Evolutionary conservation across 139 green algal genomes (phyloP).

Genomic region (Chlorella sp.): DNA sequence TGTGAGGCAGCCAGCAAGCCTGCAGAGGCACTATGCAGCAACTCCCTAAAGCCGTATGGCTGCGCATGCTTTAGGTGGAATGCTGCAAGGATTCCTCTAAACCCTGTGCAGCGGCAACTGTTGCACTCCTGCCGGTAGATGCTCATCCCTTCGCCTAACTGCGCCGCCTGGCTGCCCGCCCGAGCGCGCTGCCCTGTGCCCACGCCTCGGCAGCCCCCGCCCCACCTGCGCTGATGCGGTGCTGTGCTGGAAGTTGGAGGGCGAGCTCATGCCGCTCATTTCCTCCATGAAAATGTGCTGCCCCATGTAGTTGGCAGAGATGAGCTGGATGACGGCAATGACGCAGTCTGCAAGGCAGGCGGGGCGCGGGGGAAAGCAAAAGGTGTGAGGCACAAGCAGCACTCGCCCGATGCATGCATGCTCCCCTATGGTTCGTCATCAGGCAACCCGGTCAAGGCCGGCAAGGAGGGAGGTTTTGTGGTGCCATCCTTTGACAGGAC

Average conservation of each 20-base stretch:
- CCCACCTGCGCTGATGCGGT: slow-evolving; percentile 18
- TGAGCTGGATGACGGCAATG: slow-evolving; percentile 20
- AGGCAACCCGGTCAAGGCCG: not conserved
- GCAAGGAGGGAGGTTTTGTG: not conserved
- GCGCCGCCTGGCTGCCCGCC: no score
- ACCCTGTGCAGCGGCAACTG: no score
- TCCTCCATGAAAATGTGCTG: slow-evolving; percentile 33
- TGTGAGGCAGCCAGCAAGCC: no score
- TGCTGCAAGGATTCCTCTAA: no score
- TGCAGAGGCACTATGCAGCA: no score
- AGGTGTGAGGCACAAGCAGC: not conserved
- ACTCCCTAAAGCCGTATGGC: no score
- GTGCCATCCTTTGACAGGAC: not conserved
- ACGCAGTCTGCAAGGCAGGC: not conserved
- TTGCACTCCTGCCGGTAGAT: no score
- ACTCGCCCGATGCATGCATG: not conserved
- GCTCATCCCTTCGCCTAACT: no score
- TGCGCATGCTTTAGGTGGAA: no score
- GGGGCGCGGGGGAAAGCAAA: not conserved
- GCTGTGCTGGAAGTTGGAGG: slow-evolving; percentile 36
- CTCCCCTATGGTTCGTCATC: not conserved
- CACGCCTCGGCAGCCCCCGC: not conserved
- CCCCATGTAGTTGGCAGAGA: slow-evolving; percentile 23
- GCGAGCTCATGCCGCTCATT: slow-evolving; percentile 5
- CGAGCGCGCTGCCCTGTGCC: no score